These are phyloP conservation scores for Closterium sp. DNA, from an alignment of 139 green algal species.

Conservation along the genomic window DNA sequence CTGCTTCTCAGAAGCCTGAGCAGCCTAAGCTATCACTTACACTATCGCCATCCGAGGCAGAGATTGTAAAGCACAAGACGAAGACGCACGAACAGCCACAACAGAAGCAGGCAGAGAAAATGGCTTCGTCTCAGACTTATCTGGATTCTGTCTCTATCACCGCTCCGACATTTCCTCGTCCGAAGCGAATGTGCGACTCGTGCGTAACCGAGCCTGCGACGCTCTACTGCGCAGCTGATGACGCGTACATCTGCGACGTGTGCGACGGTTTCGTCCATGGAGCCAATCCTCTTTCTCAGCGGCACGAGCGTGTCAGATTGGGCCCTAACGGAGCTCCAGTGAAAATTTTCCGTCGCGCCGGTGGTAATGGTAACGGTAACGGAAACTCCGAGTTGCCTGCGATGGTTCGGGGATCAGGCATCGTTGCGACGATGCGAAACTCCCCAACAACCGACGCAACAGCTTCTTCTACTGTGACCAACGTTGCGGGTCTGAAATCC, in stretches of 20 bases:
- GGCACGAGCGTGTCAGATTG: slow-evolving; percentile 27
- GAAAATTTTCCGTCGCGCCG: slow-evolving; percentile 56
- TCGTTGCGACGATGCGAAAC: neutral
- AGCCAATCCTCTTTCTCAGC: slow-evolving; percentile 22
- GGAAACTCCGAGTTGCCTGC: neutral
- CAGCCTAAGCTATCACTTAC: neutral
- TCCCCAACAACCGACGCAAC: neutral
- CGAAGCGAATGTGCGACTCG: slow-evolving; percentile 20
- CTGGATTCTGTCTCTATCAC: neutral
- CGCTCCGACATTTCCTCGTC: neutral
- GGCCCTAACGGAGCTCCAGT: slow-evolving; percentile 17
- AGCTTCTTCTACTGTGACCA: neutral
- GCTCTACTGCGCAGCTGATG: slow-evolving; percentile 39
- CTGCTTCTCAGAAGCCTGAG: neutral
- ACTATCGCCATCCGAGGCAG: neutral
- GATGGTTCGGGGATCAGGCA: neutral
- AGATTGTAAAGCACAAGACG: neutral
- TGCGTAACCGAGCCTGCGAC: slow-evolving; percentile 2
- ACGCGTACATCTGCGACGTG: slow-evolving; percentile 38
- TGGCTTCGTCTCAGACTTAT: neutral
- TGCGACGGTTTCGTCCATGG: slow-evolving; percentile 32
- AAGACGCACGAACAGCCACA: neutral
- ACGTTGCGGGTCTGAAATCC: neutral
- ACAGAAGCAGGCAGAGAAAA: neutral
- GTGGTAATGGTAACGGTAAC: slow-evolving; percentile 1